Evolutionary conservation across 306 rosid genomes (phyloP).

Genomic region (Vigna mungo): DNA sequence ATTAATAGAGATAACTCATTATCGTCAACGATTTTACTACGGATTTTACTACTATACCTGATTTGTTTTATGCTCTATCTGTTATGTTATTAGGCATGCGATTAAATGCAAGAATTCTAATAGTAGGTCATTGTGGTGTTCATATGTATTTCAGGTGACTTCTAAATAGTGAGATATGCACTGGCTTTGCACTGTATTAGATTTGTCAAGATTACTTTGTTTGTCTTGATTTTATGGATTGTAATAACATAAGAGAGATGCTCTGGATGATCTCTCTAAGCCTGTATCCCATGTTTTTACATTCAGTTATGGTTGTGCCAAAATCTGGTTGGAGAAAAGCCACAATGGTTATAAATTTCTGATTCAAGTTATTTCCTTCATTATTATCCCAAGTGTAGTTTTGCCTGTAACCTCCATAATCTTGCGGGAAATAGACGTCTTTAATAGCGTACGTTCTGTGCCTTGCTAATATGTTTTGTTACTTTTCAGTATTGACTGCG

Average conservation of each 20-base stretch:
- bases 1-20: neutral
- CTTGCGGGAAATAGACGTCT: neutral
- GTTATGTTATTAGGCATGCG: neutral
- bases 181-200: constrained; percentile 28
- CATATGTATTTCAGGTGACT: constrained; percentile 55
- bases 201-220: constrained; percentile 19
- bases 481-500: neutral
- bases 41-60: neutral
- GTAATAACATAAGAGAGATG: constrained; percentile 52
- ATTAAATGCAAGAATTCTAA: constrained; percentile 3
- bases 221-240: constrained; percentile 34
- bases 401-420: neutral
- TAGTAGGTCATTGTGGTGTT: constrained; percentile 18
- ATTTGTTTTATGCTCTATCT: constrained; percentile 13
- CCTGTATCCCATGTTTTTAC: neutral
- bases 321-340: neutral
- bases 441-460: neutral
- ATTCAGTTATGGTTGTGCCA: constrained; percentile 30
- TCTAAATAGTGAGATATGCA: constrained; percentile 25
- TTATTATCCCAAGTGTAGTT: neutral
- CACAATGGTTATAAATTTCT: neutral
- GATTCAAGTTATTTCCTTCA: neutral
- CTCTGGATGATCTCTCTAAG: constrained; percentile 17
- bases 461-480: neutral
- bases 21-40: neutral